These are phyloP conservation scores for Tillandsia fasciculata DNA, from an alignment of 176 grass and related monocot genomes.

Conservation along the genomic window DNA sequence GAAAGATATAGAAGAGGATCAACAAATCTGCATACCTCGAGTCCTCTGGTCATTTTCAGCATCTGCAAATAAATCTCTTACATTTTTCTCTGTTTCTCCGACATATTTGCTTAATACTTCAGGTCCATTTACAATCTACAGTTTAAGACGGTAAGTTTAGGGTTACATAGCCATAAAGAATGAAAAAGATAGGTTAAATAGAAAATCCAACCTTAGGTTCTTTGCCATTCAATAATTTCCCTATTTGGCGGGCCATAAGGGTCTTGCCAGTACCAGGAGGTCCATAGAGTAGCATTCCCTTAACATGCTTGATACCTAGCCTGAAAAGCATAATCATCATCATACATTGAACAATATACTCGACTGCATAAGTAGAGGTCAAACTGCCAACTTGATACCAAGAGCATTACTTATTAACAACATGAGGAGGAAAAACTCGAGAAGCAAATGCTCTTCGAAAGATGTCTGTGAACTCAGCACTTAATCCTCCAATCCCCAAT, in stretches of 20 bases:
- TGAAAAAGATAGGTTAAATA: not conserved
- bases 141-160: not conserved
- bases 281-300: slow-evolving; percentile 87
- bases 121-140: slow-evolving; percentile 74
- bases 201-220: slow-evolving; percentile 65
- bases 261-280: slow-evolving; percentile 98
- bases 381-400: not conserved
- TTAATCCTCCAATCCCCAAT: slow-evolving; percentile 86
- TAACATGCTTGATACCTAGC: slow-evolving; percentile 92
- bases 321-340: slow-evolving; percentile 35
- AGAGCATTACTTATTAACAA: slow-evolving; percentile 66
- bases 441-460: slow-evolving; percentile 98
- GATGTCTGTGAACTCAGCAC: slow-evolving; percentile 89
- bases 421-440: slow-evolving; percentile 80
- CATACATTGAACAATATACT: not conserved
- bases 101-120: slow-evolving; percentile 96
- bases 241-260: slow-evolving; percentile 97
- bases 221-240: slow-evolving; percentile 90
- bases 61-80: slow-evolving; percentile 95
- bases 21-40: slow-evolving; percentile 25
- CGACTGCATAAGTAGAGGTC: not conserved
- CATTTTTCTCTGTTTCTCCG: slow-evolving; percentile 96
- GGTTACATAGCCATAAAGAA: not conserved
- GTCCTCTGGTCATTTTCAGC: slow-evolving; percentile 81
- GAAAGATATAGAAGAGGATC: not conserved